Evolutionary conservation across 2,329 filamentous ascomycete genomes (phyloP).

Genomic region (Onygenales sp.): DNA sequence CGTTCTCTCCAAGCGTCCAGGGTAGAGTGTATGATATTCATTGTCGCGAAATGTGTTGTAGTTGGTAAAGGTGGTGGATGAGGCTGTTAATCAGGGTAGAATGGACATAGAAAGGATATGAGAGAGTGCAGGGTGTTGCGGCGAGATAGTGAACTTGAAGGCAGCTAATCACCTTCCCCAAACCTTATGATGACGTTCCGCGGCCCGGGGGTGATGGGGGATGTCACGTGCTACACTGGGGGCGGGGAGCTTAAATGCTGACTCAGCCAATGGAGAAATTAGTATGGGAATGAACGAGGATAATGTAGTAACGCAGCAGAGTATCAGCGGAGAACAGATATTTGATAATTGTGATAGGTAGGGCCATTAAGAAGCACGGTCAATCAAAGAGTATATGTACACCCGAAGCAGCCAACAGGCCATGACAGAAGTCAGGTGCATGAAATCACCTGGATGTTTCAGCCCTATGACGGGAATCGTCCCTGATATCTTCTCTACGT

Average conservation of each 20-base stretch:
- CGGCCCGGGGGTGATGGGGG: neutral
- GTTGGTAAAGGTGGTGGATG: neutral
- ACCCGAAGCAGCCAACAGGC: neutral
- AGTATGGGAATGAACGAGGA: no score
- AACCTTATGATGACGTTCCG: neutral
- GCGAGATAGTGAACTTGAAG: neutral
- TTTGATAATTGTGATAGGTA: neutral
- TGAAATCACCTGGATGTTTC: neutral
- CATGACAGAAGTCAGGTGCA: neutral
- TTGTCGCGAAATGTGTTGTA: slow-evolving; percentile 27
- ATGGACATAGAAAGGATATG: neutral
- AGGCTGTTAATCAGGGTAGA: neutral
- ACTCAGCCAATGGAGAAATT: neutral
- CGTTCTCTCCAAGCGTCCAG: slow-evolving; percentile 86
- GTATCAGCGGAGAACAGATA: neutral
- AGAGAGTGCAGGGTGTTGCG: neutral
- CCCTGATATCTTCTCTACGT: neutral
- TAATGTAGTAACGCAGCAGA: neutral
- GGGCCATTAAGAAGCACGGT: neutral
- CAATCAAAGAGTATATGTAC: neutral
- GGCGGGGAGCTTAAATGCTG: neutral
- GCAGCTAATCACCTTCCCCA: neutral
- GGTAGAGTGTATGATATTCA: slow-evolving; percentile 89
- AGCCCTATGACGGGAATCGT: neutral
- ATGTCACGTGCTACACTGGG: neutral